Base-by-base conservation (phyloP, 768 basidiomycete species). In the Hericium erinaceus region DNA sequence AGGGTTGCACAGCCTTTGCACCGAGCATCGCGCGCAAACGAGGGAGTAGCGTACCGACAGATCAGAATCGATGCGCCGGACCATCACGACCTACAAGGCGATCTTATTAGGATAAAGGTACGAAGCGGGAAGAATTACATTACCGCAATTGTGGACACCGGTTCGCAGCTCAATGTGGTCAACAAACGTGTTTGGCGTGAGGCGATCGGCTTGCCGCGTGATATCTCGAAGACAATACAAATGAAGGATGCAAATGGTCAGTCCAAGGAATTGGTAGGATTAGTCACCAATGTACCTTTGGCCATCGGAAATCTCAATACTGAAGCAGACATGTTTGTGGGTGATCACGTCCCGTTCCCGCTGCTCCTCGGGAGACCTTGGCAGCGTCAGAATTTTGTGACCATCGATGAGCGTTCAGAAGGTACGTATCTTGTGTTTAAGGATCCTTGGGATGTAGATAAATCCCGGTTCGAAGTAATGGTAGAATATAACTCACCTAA, bases 201-300 rank as follows among this genome's bases (percentile, higher is more conserved):
- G 10, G 16, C 16, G 3, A 33, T 51, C 10, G 49, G 49, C 12
- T 10, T 26, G 13, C 49, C 49, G 3, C 20, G 20, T 9, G 49
- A 51, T 15, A 26, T 51, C 13, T 16, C 24, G 5, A 9, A 26
- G 3, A 16, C 49, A 3, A 51, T 33, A 18, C 8, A 33, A 20
- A 58, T 65, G 58, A 55, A 57, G n/a, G 70, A 73, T 54, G 69
- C 67, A 1, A 73, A 70, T 60, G 69, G 70, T 2, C 66, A 65
- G 2, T 55, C 60, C 48, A 64, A 64, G 0, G 33, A 57, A 2
- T 52, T 68, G 10, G 51, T 52, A 50, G 69, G 69, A 13, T 52
- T 64, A 38, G 60, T 67, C 9, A n/a, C 56, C 2, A 58, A 60
- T n/a, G 65, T 68, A 2, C 58, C 58, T 7, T 49, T 72, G 2